Conservation (phyloP, 768 basidiomycete genomes). For the Dentipellis fragilis region DNA sequence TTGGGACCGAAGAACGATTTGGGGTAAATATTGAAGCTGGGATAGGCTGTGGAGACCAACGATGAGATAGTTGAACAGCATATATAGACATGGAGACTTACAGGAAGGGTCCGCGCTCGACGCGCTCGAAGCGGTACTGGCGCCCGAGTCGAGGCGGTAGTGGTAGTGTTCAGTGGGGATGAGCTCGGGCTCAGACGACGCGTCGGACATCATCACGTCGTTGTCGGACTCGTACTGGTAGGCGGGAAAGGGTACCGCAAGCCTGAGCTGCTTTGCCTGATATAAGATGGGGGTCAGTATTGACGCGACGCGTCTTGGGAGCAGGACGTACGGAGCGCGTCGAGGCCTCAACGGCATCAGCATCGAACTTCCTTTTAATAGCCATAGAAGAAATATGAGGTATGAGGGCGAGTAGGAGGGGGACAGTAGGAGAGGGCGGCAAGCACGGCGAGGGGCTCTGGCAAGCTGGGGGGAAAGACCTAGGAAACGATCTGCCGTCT, state of each 20-base stretch:
- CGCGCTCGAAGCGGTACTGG: conserved; percentile 43
- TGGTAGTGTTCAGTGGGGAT: conserved; percentile 41
- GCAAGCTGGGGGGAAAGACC: conserved; percentile 10
- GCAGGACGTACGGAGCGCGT: conserved; percentile 23
- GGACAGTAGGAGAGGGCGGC: not conserved
- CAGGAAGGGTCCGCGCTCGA: conserved; percentile 29
- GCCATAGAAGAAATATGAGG: conserved; percentile 35
- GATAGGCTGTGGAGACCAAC: conserved; percentile 35
- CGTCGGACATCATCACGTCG: conserved; percentile 63
- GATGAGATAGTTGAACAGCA: conserved; percentile 23
- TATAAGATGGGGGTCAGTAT: conserved; percentile 13
- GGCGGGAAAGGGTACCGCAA: conserved; percentile 61
- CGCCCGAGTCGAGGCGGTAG: conserved; percentile 53
- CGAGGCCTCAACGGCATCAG: conserved; percentile 43
- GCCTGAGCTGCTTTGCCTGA: conserved; percentile 56
- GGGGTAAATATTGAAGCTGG: conserved; percentile 49
- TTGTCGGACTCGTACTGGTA: conserved; percentile 34
- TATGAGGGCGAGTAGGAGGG: conserved; percentile 8
- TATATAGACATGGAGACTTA: not conserved
- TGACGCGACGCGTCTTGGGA: conserved; percentile 4
- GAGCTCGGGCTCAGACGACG: conserved; percentile 46
- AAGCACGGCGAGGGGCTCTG: conserved; percentile 14
- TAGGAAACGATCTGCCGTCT: conserved; percentile 10
- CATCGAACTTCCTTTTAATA: conserved; percentile 67
- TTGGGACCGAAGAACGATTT: conserved; percentile 9